A percentile compares a stretch with the other conserved stretches of the same genome.
These are phyloP conservation scores for Candida anutae DNA, from an alignment of 1,139 yeast genomes.

Conservation along the genomic window DNA sequence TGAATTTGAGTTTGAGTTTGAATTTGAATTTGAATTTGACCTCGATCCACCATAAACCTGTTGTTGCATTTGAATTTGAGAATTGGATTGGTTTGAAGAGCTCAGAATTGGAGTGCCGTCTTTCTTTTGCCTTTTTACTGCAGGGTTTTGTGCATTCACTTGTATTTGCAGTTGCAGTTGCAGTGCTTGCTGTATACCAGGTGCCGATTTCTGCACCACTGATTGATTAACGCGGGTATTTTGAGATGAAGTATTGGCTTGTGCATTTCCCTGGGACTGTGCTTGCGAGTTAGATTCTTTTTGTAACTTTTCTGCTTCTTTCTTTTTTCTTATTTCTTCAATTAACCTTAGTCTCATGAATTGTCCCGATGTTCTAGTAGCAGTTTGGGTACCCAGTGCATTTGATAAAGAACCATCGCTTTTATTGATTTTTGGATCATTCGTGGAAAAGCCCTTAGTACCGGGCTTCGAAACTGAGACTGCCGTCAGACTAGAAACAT, in stretches of 20 bases:
- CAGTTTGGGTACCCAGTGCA: conserved; percentile 7
- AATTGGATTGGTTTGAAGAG: conserved; percentile 3
- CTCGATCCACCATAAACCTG: too few relatives aligned
- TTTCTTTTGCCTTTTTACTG: conserved; percentile 2
- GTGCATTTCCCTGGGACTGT: conserved; percentile 15
- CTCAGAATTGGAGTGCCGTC: conserved; percentile 2
- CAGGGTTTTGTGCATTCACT: conserved; percentile 1
- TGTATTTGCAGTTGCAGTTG: conserved; percentile 6
- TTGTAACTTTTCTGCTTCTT: conserved; percentile 37
- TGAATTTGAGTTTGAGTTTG: too few relatives aligned
- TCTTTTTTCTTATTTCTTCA: conserved; percentile 39
- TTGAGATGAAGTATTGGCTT: conserved; percentile 11
- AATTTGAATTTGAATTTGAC: too few relatives aligned
- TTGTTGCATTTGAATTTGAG: conserved; percentile 3
- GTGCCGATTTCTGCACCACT: conserved; percentile 5
- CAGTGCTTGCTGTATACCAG: conserved; percentile 2
- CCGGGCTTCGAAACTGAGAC: conserved; percentile 12
- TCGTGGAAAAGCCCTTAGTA: conserved; percentile 10
- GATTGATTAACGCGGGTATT: conserved; percentile 8
- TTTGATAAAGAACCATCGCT: conserved; percentile 15
- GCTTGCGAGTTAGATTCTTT: conserved; percentile 33
- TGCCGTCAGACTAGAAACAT: conserved; percentile 13
- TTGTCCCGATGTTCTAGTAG: conserved; percentile 30
- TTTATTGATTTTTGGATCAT: conserved; percentile 19
- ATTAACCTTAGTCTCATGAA: conserved; percentile 42